A percentile compares a stretch with the other conserved stretches of the same genome.
Evolutionary conservation across 805 yeast genomes (phyloP).

Genomic region (Hanseniaspora pseudoguilliermondii): DNA sequence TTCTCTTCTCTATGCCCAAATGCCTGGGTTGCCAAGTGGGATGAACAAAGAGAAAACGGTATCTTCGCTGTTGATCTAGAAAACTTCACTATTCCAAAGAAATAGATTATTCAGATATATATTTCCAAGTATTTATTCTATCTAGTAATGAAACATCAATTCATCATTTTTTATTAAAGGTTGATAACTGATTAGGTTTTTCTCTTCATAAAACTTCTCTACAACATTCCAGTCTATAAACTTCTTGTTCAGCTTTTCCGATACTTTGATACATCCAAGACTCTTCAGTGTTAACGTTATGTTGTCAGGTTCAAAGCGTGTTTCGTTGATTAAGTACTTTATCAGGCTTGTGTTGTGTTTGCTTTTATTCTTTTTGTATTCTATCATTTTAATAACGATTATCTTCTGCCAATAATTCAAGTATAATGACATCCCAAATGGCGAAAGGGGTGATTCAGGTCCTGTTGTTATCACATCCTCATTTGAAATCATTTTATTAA

Average conservation of each 20-base stretch:
- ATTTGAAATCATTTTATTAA: conserved; percentile 18
- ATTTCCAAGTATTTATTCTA: not conserved
- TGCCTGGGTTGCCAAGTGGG: conserved; percentile 80
- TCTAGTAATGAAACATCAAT: conserved; percentile 20
- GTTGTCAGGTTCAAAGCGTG: conserved; percentile 57
- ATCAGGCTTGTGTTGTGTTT: conserved; percentile 28
- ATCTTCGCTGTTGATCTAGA: conserved; percentile 41
- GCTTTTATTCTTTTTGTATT: conserved; percentile 21
- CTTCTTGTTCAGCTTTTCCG: conserved; percentile 15
- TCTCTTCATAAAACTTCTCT: conserved; percentile 3
- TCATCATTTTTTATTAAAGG: conserved; percentile 20
- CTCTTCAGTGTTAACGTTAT: conserved; percentile 44
- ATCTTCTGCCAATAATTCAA: conserved; percentile 60
- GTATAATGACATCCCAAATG: conserved; percentile 65
- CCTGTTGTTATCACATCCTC: conserved; percentile 59
- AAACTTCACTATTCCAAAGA: conserved; percentile 17
- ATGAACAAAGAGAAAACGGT: conserved; percentile 63
- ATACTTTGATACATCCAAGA: conserved; percentile 34
- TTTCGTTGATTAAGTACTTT: conserved; percentile 37
- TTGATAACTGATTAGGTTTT: not conserved
- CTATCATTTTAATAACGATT: conserved; percentile 33
- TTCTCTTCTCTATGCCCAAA: conserved; percentile 76
- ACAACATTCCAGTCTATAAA: conserved; percentile 16
- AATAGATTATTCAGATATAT: conserved; percentile 31
- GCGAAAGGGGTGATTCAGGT: conserved; percentile 83